A percentile compares a stretch with the other conserved stretches of the same genome.
These are phyloP conservation scores for Trametes sp. DNA, from an alignment of 1,284 basidiomycete genomes.

Conservation along the genomic window DNA sequence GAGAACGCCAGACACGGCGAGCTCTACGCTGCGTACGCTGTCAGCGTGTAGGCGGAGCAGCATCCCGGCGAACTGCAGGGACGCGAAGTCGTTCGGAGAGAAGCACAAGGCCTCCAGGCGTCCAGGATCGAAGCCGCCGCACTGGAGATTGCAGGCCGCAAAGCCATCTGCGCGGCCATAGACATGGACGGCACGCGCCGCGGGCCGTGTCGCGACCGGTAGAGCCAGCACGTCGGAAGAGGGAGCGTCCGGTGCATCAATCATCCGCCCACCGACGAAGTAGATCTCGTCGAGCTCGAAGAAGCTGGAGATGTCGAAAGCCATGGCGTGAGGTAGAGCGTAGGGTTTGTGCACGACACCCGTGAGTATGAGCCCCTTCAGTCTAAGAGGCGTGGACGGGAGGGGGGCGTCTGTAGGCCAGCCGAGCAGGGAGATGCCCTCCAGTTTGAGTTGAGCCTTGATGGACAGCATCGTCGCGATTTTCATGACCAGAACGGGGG, in stretches of 20 bases:
- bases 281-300: constrained; percentile 1
- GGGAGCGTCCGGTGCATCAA: not conserved
- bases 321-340: not conserved
- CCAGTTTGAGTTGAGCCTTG: not conserved
- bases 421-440: not conserved
- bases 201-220: not conserved
- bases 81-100: not conserved
- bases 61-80: not conserved
- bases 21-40: not conserved
- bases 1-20: not conserved
- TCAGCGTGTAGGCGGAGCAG: not conserved
- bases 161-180: not conserved
- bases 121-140: not conserved
- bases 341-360: not conserved
- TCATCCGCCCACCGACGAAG: not conserved
- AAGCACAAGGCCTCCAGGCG: not conserved
- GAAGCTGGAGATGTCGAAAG: not conserved
- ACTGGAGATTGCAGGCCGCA: not conserved
- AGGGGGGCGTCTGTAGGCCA: not conserved
- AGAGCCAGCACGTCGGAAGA: not conserved
- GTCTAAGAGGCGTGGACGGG: not conserved
- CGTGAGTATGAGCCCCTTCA: not conserved
- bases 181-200: not conserved
- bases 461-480: not conserved
- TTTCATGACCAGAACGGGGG: not conserved